Percentiles rank a stretch among this genome's conserved stretches.
Conservation (phyloP, 768 basidiomycete genomes). For the Calocera cornea region DNA sequence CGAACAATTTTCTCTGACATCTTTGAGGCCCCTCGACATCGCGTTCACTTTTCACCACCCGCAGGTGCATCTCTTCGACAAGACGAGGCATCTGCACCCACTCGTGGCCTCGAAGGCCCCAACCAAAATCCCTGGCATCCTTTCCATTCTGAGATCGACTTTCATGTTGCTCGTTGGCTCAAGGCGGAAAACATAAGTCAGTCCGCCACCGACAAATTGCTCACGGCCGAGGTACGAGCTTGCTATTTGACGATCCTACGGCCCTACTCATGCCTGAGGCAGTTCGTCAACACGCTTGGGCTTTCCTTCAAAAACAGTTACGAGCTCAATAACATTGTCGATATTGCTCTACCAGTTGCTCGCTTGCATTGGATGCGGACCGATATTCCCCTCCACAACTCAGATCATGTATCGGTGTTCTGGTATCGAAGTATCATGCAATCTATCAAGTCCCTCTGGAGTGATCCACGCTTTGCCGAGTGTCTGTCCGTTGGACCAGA, state of each 20-base stretch:
- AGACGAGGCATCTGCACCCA: no score
- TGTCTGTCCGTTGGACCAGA: conserved; percentile 6
- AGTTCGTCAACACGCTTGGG: neutral
- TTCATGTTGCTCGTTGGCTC: neutral
- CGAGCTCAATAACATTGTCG: neutral
- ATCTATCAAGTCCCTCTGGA: conserved; percentile 7
- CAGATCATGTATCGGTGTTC: conserved; percentile 15
- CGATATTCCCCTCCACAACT: conserved; percentile 9
- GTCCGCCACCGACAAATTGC: neutral
- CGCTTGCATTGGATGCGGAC: neutral
- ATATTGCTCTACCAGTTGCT: neutral
- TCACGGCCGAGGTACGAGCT: neutral
- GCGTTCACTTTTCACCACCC: no score
- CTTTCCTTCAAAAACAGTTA: neutral
- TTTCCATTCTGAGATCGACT: no score
- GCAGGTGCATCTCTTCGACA: no score
- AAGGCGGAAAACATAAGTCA: neutral
- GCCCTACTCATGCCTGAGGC: neutral
- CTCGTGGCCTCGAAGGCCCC: no score
- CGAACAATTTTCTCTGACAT: no score
- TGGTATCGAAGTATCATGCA: conserved; percentile 10
- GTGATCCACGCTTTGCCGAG: conserved; percentile 8
- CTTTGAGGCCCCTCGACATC: no score
- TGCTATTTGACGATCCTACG: neutral
- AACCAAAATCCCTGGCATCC: no score